Evolutionary conservation across 768 basidiomycete species (phyloP), one percentile per base, ranked within the genome.

Genomic region (Boletellus ananas): DNA sequence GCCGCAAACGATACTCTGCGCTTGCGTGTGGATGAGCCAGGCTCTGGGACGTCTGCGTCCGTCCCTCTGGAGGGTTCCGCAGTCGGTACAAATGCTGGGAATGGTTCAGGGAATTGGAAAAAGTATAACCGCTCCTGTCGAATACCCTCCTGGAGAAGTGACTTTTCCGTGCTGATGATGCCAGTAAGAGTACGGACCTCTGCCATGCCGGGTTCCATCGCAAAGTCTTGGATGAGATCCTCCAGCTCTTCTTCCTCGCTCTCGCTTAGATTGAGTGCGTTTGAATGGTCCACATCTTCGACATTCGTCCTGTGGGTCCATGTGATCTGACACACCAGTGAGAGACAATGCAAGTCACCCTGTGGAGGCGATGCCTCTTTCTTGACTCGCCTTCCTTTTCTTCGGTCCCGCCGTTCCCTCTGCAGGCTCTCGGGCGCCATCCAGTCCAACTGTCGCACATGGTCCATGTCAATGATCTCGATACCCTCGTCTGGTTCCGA

Each of bases 401-500:
- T 67, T 49, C 63, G 58, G 39, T 71, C 67, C 33, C 60, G 58
- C 16, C 65, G 74, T 47, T 83, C 79, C 56, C 72, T 83, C 47
- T 71, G 73, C 47, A 91, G 61, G 52, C 77, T 83, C 62, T 91
- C 88, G 1, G 90, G 90, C 8, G 90, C 90, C 84, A 90, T 90
- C 82, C 84, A 90, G 65, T 93, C 90, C 81, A 93, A 80, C 53
- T 82, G 73, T 44, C 77, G 70, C 27, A 93, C 81, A 50, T 84
- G 76, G 27, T 84, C 82, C 80, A 93, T 86, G 60, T 93, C 90
- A 35, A 93, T 73, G 45, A 92, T 90, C 69, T 91, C 87, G 21
- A 91, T 85, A 11, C 87, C 90, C 47, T 90, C 87, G 58, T 92
- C 90, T 12, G 88, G 87, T 52, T 93, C 90, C 16, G 90, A 93